Percentiles rank a stretch among this genome's conserved stretches.
Conservation (phyloP, 2,329 filamentous ascomycete species). For the Paramyrothecium roridum region DNA sequence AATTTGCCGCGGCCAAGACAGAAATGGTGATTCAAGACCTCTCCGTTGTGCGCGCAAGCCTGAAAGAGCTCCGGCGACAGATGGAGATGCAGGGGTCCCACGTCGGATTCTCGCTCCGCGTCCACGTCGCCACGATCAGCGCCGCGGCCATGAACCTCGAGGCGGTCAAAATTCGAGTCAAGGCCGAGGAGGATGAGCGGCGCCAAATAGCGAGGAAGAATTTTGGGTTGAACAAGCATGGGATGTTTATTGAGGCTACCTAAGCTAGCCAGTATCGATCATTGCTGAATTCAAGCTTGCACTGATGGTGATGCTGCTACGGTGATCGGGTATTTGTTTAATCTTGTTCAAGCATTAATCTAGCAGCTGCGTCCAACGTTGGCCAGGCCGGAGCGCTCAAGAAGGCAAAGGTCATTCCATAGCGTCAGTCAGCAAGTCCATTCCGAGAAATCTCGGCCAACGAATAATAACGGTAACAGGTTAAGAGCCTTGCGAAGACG, state of each 20-base stretch:
- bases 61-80: neutral
- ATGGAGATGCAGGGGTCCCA: neutral
- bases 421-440: too few relatives aligned
- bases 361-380: too few relatives aligned
- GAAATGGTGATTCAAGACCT: neutral
- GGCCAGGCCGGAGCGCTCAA: too few relatives aligned
- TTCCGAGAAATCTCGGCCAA: too few relatives aligned
- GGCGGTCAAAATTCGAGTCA: neutral
- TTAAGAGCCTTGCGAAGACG: too few relatives aligned
- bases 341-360: too few relatives aligned
- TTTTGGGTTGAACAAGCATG: neutral
- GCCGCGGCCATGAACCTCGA: neutral
- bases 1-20: neutral
- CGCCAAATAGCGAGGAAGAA: neutral
- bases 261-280: too few relatives aligned
- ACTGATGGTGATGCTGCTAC: too few relatives aligned
- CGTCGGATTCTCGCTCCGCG: neutral
- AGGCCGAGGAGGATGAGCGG: neutral
- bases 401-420: too few relatives aligned
- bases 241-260: neutral
- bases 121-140: neutral
- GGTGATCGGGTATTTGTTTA: too few relatives aligned
- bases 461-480: too few relatives aligned
- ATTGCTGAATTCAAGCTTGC: too few relatives aligned
- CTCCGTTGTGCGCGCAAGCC: neutral